Conservation (phyloP, 2,329 filamentous ascomycete species). For the Aspergillus fijiensis region DNA sequence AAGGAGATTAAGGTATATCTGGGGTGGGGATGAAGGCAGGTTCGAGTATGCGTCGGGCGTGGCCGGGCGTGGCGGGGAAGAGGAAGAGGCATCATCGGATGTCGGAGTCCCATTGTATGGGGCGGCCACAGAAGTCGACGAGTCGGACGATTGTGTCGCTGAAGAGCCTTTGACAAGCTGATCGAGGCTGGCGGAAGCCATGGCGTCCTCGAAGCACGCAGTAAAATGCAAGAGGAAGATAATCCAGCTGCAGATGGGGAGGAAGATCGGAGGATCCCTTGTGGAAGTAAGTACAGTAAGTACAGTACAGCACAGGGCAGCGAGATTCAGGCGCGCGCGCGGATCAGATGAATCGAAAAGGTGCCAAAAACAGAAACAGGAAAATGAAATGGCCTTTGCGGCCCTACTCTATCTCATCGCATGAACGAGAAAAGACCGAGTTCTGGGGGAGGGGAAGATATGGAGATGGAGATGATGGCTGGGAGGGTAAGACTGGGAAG, state of each 20-base stretch:
- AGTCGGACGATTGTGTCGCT: conserved; percentile 27
- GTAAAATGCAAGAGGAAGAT: conserved; percentile 1
- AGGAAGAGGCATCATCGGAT: conserved; percentile 31
- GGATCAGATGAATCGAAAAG: background rate
- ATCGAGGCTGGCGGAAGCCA: conserved; percentile 69
- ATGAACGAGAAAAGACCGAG: conserved; percentile 9
- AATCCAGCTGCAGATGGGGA: conserved; percentile 1
- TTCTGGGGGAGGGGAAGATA: background rate
- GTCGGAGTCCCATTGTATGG: conserved; percentile 17
- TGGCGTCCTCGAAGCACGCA: conserved; percentile 30
- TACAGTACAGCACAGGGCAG: background rate
- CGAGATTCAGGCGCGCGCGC: background rate
- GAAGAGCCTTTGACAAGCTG: conserved; percentile 87
- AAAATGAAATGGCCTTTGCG: conserved; percentile 28
- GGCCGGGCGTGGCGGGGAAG: conserved; percentile 47
- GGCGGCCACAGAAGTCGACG: conserved; percentile 20
- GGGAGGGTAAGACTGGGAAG: conserved; percentile 3
- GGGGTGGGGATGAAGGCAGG: conserved; percentile 85
- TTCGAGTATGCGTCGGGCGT: conserved; percentile 70
- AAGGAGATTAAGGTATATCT: conserved; percentile 97
- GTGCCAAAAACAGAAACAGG: conserved; percentile 5
- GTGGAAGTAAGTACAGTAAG: background rate
- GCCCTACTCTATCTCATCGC: conserved; percentile 28
- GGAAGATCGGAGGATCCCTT: background rate
- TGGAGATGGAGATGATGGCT: background rate